Percentiles rank a stretch among this genome's conserved stretches.
These are phyloP conservation scores for Ophiocordyceps australis DNA, from an alignment of 2,329 filamentous ascomycete species.

Conservation along the genomic window DNA sequence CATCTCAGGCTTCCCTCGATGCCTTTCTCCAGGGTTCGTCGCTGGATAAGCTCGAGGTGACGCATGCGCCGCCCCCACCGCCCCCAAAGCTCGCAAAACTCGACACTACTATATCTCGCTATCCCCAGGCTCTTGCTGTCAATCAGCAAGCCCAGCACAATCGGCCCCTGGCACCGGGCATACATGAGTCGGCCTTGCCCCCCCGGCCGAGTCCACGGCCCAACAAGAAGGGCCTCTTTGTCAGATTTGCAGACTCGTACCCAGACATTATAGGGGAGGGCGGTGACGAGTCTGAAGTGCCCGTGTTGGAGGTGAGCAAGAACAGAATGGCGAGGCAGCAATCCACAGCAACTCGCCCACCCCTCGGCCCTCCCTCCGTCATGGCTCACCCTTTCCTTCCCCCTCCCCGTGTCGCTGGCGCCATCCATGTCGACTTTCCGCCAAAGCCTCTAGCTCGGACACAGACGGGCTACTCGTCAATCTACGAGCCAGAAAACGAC, in stretches of 20 bases:
- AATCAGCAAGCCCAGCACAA: slow-evolving; percentile 23
- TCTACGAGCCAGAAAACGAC: slow-evolving; percentile 8
- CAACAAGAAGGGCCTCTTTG: slow-evolving; percentile 48
- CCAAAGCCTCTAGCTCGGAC: slow-evolving; percentile 36
- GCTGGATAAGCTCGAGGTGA: slow-evolving; percentile 35
- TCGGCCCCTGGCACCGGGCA: slow-evolving; percentile 18
- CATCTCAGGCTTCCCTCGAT: slow-evolving; percentile 28
- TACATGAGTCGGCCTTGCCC: slow-evolving; percentile 21
- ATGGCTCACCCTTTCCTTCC: slow-evolving; percentile 2
- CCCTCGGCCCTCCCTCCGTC: slow-evolving; percentile 10
- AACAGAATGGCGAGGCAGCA: slow-evolving; percentile 25
- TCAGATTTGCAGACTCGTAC: slow-evolving; percentile 53
- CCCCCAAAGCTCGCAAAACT: slow-evolving; percentile 32
- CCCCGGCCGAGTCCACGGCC: slow-evolving; percentile 24
- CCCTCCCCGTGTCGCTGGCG: not conserved
- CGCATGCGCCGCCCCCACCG: slow-evolving; percentile 28
- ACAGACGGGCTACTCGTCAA: slow-evolving; percentile 34
- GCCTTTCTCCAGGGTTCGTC: slow-evolving; percentile 38
- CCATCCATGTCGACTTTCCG: slow-evolving; percentile 23
- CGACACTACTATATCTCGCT: slow-evolving; percentile 37
- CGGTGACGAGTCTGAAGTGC: slow-evolving; percentile 66
- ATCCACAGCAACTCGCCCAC: too few relatives aligned
- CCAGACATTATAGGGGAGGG: slow-evolving; percentile 82
- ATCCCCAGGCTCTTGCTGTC: slow-evolving; percentile 32
- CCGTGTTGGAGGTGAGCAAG: slow-evolving; percentile 52